A percentile compares a stretch with the other conserved stretches of the same genome.
Evolutionary conservation across 2,329 filamentous ascomycete genomes (phyloP).

Genomic region (Drechslerella dactyloides): DNA sequence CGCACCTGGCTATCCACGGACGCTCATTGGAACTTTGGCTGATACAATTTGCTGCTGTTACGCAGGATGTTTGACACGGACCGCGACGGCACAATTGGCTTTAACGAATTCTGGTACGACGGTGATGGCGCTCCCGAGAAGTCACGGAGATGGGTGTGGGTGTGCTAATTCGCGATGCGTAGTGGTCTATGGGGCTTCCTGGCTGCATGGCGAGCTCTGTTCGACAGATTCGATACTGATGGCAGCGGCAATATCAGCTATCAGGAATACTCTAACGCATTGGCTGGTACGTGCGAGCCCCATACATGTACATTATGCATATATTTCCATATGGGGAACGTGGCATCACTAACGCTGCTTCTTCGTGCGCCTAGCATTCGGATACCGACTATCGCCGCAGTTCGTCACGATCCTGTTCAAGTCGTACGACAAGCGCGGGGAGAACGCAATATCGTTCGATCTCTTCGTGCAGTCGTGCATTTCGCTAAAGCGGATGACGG

Average conservation of each 20-base stretch:
- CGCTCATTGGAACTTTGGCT: slow-evolving; percentile 3
- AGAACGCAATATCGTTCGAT: slow-evolving; percentile 69
- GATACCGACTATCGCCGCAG: slow-evolving; percentile 82
- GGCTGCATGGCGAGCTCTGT: slow-evolving; percentile 89
- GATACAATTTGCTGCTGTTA: slow-evolving; percentile 4
- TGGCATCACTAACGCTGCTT: neutral
- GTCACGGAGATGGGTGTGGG: neutral
- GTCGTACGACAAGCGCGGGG: slow-evolving; percentile 79
- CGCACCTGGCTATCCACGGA: too few relatives aligned
- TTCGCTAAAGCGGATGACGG: slow-evolving; percentile 95
- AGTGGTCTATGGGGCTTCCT: slow-evolving; percentile 91
- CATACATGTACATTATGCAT: neutral
- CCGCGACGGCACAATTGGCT: slow-evolving; percentile 84
- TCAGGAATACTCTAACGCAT: slow-evolving; percentile 84
- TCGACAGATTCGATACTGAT: slow-evolving; percentile 93
- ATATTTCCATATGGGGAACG: slow-evolving; percentile 18
- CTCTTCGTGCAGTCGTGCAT: slow-evolving; percentile 98
- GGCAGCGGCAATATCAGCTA: slow-evolving; percentile 83
- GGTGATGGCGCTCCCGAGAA: neutral
- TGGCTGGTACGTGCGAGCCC: slow-evolving; percentile 62
- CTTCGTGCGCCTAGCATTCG: slow-evolving; percentile 71
- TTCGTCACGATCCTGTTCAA: slow-evolving; percentile 86
- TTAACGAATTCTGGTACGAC: slow-evolving; percentile 82
- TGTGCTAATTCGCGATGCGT: neutral
- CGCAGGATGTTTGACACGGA: slow-evolving; percentile 91